phyloP scores from a whole-genome alignment of 208 protist genomes.

The Leishmania mexicana region DNA sequence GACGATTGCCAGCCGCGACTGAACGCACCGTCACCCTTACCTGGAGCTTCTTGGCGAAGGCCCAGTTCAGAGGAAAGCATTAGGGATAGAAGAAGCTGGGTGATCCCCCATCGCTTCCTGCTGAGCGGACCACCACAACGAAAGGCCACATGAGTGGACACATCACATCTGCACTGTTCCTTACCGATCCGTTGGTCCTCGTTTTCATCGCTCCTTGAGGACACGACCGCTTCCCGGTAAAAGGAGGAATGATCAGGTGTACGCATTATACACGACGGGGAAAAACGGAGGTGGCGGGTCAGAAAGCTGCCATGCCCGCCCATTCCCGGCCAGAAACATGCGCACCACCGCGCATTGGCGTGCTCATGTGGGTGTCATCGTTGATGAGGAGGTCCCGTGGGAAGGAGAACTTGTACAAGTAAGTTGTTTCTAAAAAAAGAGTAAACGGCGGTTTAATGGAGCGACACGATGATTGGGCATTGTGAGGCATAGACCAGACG shows the following conservation, averaged over 20 bases:
- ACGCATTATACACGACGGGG: slow-evolving; percentile 1
- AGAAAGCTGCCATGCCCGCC: not conserved
- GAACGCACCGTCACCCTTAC: not conserved
- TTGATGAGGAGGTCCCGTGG: not conserved
- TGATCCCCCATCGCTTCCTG: no score
- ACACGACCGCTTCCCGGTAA: not conserved
- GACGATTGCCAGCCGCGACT: not conserved
- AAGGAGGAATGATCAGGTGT: not conserved
- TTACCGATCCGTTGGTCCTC: not conserved
- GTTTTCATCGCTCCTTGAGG: not conserved
- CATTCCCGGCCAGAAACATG: no score
- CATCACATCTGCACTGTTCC: not conserved
- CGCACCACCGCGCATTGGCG: not conserved
- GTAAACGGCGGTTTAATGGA: not conserved
- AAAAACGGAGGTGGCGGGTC: not conserved
- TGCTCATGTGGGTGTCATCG: not conserved
- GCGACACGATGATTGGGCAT: not conserved
- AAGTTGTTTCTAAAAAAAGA: not conserved
- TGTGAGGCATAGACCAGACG: not conserved
- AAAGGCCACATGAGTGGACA: not conserved
- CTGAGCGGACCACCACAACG: not conserved
- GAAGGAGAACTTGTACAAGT: not conserved
- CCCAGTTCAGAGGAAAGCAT: not conserved
- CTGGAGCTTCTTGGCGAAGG: not conserved
- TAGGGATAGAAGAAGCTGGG: not conserved